Conservation (phyloP, 2,329 filamentous ascomycete species). For the Trichoderma koningii region DNA sequence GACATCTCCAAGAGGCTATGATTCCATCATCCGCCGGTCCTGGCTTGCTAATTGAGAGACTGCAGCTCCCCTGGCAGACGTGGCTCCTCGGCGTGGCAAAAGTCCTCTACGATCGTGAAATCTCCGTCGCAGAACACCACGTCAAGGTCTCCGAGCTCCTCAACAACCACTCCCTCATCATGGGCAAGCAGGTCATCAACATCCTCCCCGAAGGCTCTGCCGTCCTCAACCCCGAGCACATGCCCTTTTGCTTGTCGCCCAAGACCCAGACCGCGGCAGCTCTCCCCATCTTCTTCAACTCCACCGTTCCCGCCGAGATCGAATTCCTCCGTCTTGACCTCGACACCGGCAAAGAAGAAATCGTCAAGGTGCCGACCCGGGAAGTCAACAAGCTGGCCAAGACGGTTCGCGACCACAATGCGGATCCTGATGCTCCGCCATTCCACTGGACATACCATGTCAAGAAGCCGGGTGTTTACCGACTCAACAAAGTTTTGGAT, state of each 20-base stretch:
- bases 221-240: constrained; percentile 77
- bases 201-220: constrained; percentile 96
- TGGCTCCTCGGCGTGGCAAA: constrained; percentile 75
- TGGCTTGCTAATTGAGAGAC: constrained; percentile 17
- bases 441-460: constrained; percentile 72
- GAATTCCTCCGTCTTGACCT: constrained; percentile 88
- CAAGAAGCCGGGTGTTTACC: constrained; percentile 87
- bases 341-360: constrained; percentile 77
- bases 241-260: constrained; percentile 78
- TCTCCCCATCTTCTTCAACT: constrained; percentile 89
- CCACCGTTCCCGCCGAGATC: constrained; percentile 84
- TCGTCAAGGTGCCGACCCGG: constrained; percentile 70
- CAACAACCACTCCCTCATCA: constrained; percentile 89
- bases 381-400: constrained; percentile 76
- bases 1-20: too few relatives aligned
- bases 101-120: constrained; percentile 86
- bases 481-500: constrained; percentile 81
- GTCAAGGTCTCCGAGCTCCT: constrained; percentile 87
- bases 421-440: constrained; percentile 61
- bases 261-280: constrained; percentile 60
- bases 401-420: constrained; percentile 64
- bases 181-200: constrained; percentile 96
- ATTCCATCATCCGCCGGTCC: background rate
- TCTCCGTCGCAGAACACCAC: constrained; percentile 88
- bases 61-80: constrained; percentile 68